Conservation (phyloP, 805 yeast species). For the Ascoidea tarda region DNA sequence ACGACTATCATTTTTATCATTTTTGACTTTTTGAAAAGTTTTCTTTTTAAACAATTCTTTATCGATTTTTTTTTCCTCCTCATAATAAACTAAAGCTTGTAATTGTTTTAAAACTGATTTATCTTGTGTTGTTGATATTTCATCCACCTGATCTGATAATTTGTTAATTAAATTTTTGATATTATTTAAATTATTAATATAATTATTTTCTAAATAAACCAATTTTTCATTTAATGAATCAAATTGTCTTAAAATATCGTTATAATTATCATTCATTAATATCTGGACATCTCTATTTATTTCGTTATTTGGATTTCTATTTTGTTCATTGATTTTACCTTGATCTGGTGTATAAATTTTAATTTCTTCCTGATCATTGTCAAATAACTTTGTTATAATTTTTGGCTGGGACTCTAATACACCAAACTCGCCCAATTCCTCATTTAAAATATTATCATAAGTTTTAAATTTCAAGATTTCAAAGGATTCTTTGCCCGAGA, state of each 20-base stretch:
- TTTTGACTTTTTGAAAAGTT: slow-evolving; percentile 13
- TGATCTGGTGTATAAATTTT: slow-evolving; percentile 10
- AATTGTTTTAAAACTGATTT: slow-evolving; percentile 7
- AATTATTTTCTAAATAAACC: slow-evolving; percentile 12
- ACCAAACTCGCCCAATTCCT: slow-evolving; percentile 45
- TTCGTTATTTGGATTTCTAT: slow-evolving; percentile 1
- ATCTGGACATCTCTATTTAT: too few species aligned
- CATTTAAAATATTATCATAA: slow-evolving; percentile 36
- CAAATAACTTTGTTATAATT: slow-evolving; percentile 25
- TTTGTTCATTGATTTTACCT: slow-evolving; percentile 13
- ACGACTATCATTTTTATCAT: slow-evolving; percentile 11
- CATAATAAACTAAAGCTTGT: slow-evolving; percentile 8
- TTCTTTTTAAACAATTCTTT: slow-evolving; percentile 11
- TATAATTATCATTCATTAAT: neutral
- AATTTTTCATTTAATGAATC: slow-evolving; percentile 12
- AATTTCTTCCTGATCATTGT: slow-evolving; percentile 19
- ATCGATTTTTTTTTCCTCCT: slow-evolving; percentile 10
- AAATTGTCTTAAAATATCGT: neutral
- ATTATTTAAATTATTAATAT: slow-evolving; percentile 13
- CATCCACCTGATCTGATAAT: slow-evolving; percentile 10
- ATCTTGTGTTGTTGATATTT: slow-evolving; percentile 1
- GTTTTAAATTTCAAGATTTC: slow-evolving; percentile 49
- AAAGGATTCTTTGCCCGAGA: slow-evolving; percentile 36
- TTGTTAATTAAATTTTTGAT: slow-evolving; percentile 6
- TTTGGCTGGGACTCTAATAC: slow-evolving; percentile 29